Evolutionary conservation across 1,139 yeast species (phyloP).

Genomic region (Hanseniaspora uvarum): DNA sequence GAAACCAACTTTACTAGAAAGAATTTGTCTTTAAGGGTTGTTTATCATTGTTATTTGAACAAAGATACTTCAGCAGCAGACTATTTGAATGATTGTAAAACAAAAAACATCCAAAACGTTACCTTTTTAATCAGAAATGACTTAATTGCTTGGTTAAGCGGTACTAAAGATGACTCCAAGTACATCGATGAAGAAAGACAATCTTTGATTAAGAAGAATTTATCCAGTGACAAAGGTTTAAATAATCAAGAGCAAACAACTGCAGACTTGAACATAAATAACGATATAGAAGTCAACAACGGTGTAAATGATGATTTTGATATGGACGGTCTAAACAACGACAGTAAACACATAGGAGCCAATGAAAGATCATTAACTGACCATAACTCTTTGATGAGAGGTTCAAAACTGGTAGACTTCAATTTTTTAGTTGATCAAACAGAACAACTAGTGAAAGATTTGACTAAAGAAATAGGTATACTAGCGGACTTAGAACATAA

Average conservation of each 20-base stretch:
- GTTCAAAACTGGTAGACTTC: constrained; percentile 64
- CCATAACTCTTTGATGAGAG: constrained; percentile 73
- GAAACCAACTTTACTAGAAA: constrained; percentile 52
- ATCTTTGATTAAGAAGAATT: constrained; percentile 5
- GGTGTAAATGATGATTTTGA: constrained; percentile 42
- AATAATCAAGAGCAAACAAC: neutral
- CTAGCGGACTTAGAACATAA: neutral
- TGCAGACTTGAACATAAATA: constrained; percentile 22
- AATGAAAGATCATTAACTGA: constrained; percentile 58
- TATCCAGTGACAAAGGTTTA: neutral
- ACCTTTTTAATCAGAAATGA: constrained; percentile 82
- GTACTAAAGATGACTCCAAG: constrained; percentile 49
- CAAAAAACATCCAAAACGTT: constrained; percentile 55
- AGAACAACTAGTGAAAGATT: constrained; percentile 52
- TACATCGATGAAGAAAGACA: constrained; percentile 33
- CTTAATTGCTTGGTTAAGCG: constrained; percentile 68
- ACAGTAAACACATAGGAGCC: constrained; percentile 35
- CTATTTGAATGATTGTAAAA: constrained; percentile 64
- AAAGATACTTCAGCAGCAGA: constrained; percentile 72
- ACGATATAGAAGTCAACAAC: constrained; percentile 23
- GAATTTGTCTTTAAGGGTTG: constrained; percentile 49
- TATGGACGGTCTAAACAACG: constrained; percentile 35
- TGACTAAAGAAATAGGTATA: constrained; percentile 35
- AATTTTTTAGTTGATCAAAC: constrained; percentile 61
- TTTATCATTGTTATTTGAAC: constrained; percentile 71